Evolutionary conservation across 768 basidiomycete species (phyloP).

Genomic region (Termitomyces heimii): DNA sequence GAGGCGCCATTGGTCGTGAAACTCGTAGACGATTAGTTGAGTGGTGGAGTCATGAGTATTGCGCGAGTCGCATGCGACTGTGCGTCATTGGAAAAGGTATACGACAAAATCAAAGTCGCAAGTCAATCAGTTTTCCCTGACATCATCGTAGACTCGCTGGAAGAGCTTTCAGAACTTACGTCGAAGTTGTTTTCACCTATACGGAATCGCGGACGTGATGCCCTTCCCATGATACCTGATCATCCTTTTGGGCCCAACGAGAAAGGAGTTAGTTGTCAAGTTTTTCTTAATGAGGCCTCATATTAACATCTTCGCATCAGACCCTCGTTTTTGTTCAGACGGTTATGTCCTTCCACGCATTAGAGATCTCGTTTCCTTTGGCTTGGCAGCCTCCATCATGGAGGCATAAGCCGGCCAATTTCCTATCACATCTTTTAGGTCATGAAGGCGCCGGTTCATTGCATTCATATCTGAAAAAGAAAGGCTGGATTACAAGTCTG

Average conservation of each 20-base stretch:
- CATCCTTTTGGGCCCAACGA: slow-evolving; percentile 72
- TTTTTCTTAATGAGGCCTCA: background rate
- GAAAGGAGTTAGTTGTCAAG: slow-evolving; percentile 52
- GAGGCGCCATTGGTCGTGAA: slow-evolving; percentile 75
- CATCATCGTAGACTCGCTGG: slow-evolving; percentile 55
- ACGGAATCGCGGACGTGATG: slow-evolving; percentile 52
- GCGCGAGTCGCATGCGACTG: slow-evolving; percentile 75
- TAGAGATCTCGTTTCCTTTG: slow-evolving; percentile 81
- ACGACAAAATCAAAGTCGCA: background rate
- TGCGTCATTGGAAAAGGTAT: slow-evolving; percentile 77
- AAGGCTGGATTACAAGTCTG: slow-evolving; percentile 80
- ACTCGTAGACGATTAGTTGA: slow-evolving; percentile 72
- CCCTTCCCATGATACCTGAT: slow-evolving; percentile 59
- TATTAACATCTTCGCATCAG: slow-evolving; percentile 27
- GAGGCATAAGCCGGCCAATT: slow-evolving; percentile 73
- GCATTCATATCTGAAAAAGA: slow-evolving; percentile 82
- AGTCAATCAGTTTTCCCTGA: background rate
- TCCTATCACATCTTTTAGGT: slow-evolving; percentile 78
- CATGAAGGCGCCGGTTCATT: slow-evolving; percentile 94
- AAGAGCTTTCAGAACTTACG: slow-evolving; percentile 59
- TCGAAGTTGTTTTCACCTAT: slow-evolving; percentile 70
- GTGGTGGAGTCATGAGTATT: slow-evolving; percentile 83
- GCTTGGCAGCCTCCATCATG: slow-evolving; percentile 66
- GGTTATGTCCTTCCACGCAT: slow-evolving; percentile 77
- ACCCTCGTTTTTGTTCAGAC: slow-evolving; percentile 85